Percentiles rank a stretch among this genome's conserved stretches.
Evolutionary conservation across 2,329 filamentous ascomycete genomes (phyloP).

Genomic region (Seiridium cupressi): DNA sequence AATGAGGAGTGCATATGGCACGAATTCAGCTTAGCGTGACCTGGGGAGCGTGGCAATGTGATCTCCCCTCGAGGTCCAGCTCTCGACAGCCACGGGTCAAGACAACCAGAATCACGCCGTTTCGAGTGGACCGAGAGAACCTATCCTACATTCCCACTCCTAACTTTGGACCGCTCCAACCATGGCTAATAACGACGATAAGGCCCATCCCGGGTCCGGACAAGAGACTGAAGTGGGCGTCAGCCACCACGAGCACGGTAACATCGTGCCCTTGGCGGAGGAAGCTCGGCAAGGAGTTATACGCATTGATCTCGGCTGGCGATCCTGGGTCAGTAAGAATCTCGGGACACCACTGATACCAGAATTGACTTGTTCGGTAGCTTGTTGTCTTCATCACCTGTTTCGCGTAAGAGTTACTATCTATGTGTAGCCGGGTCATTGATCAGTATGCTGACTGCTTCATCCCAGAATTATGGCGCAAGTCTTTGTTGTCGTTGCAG

Average conservation of each 20-base stretch:
- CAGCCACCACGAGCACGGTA: slow-evolving; percentile 8
- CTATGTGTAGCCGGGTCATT: neutral
- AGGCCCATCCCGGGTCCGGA: neutral
- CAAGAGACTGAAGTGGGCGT: neutral
- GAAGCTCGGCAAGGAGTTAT: slow-evolving; percentile 28
- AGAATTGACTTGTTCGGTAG: slow-evolving; percentile 14
- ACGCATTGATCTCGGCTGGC: slow-evolving; percentile 51
- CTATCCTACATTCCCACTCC: neutral
- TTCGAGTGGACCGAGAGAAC: neutral
- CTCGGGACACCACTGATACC: neutral
- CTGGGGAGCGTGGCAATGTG: neutral
- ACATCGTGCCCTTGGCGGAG: slow-evolving; percentile 24
- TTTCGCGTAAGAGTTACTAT: slow-evolving; percentile 36
- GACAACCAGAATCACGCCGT: neutral
- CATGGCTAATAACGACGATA: neutral
- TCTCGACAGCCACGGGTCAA: neutral
- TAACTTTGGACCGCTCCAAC: neutral
- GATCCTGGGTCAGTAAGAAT: slow-evolving; percentile 44
- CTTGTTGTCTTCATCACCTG: slow-evolving; percentile 43
- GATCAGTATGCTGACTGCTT: neutral
- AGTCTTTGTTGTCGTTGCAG: slow-evolving; percentile 54
- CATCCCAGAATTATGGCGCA: slow-evolving; percentile 45
- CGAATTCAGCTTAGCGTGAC: neutral
- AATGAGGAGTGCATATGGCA: neutral
- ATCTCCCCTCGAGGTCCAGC: neutral